Conservation (phyloP, 108 stramenopile species). For the Bacterosira constricta region DNA sequence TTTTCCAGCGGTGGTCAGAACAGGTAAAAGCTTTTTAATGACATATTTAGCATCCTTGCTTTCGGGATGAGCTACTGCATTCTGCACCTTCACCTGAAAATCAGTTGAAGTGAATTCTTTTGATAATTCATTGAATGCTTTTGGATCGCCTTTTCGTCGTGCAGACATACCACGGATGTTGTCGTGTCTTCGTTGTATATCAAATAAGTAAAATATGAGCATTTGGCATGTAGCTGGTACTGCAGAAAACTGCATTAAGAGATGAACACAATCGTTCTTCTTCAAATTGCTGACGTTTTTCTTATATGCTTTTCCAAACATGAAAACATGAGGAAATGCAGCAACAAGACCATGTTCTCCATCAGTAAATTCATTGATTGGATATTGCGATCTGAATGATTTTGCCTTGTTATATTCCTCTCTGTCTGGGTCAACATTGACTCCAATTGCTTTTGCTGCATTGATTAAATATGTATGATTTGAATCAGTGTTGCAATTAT, state of each 20-base stretch:
- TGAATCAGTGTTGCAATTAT: background rate
- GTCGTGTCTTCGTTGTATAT: background rate
- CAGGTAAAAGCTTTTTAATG: background rate
- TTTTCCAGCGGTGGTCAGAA: slow-evolving; percentile 4
- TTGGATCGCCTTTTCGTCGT: background rate
- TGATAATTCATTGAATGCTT: background rate
- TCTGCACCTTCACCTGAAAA: slow-evolving; percentile 11
- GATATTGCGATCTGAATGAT: background rate
- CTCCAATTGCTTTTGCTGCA: slow-evolving; percentile 8
- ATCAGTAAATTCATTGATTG: slow-evolving; percentile 16
- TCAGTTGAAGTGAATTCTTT: background rate
- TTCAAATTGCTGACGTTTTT: background rate
- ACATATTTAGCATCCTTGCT: slow-evolving; percentile 13
- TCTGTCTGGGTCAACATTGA: slow-evolving; percentile 2
- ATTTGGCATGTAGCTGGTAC: background rate
- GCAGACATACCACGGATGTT: background rate
- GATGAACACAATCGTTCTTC: background rate
- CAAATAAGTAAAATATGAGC: slow-evolving; percentile 20
- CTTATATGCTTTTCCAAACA: background rate
- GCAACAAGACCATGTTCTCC: slow-evolving; percentile 4
- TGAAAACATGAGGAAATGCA: slow-evolving; percentile 9
- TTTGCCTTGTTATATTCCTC: slow-evolving; percentile 1
- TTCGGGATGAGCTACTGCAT: slow-evolving; percentile 6
- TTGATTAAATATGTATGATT: background rate
- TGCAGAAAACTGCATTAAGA: slow-evolving; percentile 11